phyloP scores from a whole-genome alignment of 306 rosid species.

The Coriaria nepalensis region DNA sequence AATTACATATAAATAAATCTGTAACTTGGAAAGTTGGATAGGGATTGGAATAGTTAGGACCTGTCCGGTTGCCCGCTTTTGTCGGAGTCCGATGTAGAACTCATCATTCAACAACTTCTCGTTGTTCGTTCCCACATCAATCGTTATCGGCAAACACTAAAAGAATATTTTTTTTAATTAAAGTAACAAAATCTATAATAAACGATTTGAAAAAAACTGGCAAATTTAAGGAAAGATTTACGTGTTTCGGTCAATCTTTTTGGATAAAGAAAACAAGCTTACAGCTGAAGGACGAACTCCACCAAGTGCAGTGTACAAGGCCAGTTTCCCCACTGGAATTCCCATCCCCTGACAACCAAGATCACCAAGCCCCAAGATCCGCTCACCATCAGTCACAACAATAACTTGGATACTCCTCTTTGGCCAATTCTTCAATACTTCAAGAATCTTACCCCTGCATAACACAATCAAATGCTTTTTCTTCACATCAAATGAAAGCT shows the following conservation, averaged over 20 bases:
- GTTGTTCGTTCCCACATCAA: constrained; percentile 95
- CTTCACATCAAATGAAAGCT: no score
- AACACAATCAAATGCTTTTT: not conserved
- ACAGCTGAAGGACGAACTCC: constrained; percentile 95
- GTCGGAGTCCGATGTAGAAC: constrained; percentile 88
- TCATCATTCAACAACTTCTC: constrained; percentile 75
- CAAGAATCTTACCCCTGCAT: constrained; percentile 76
- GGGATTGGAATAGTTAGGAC: constrained; percentile 20
- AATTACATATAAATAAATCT: constrained; percentile 10
- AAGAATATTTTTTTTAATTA: constrained; percentile 8
- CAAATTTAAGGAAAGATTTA: not conserved
- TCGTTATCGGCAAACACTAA: constrained; percentile 88
- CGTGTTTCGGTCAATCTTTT: not conserved
- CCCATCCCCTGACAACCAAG: constrained; percentile 99
- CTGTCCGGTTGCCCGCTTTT: constrained; percentile 88
- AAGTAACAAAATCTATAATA: not conserved
- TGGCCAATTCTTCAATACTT: constrained; percentile 96
- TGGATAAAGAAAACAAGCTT: constrained; percentile 20
- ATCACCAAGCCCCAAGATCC: constrained; percentile 96
- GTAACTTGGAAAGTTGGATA: constrained; percentile 7
- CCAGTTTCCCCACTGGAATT: constrained; percentile 91
- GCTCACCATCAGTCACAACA: constrained; percentile 93
- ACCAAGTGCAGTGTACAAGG: constrained; percentile 83
- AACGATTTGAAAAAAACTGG: constrained; percentile 2
- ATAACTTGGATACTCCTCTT: constrained; percentile 70